Percentiles rank a stretch among this genome's conserved stretches.
Conservation (phyloP, 2,329 filamentous ascomycete species). For the Gaeumannomyces sp. region DNA sequence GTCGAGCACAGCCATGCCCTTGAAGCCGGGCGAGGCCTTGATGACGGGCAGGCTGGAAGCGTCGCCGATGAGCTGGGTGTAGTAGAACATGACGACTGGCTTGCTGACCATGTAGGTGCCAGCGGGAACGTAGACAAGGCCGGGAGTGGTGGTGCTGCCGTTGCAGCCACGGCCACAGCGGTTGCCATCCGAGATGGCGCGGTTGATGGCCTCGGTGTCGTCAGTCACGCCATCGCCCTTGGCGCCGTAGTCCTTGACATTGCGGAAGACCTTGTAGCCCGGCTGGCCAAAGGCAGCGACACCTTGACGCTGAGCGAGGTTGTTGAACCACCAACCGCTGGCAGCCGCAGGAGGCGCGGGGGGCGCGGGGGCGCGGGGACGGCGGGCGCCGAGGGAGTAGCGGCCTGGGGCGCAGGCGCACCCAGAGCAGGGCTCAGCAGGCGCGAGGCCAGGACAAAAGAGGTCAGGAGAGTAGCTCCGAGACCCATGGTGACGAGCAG, state of each 20-base stretch:
- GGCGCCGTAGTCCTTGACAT: conserved; percentile 71
- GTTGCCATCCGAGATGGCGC: conserved; percentile 67
- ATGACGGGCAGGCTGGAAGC: conserved; percentile 64
- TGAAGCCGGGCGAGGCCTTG: conserved; percentile 65
- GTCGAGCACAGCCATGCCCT: conserved; percentile 85
- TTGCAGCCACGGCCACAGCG: conserved; percentile 79
- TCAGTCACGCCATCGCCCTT: conserved; percentile 64
- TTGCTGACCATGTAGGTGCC: conserved; percentile 78
- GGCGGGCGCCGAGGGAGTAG: conserved; percentile 10
- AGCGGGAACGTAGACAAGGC: conserved; percentile 84
- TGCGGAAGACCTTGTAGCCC: conserved; percentile 68
- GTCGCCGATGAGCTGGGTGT: conserved; percentile 89
- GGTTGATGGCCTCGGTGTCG: conserved; percentile 84
- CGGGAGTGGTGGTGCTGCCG: conserved; percentile 76
- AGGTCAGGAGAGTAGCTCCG: conserved; percentile 31
- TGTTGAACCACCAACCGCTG: conserved; percentile 64
- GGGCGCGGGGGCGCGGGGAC: background rate
- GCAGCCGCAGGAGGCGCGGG: conserved; percentile 14
- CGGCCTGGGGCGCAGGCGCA: conserved; percentile 22
- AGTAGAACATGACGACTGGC: conserved; percentile 82
- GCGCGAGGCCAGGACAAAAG: conserved; percentile 36
- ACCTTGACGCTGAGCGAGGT: conserved; percentile 60
- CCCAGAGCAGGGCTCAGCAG: conserved; percentile 31
- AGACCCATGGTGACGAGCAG: conserved; percentile 38
- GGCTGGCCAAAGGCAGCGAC: conserved; percentile 53